These are phyloP conservation scores for Pisolithus tinctorius DNA, from an alignment of 768 basidiomycete species.

Conservation along the genomic window DNA sequence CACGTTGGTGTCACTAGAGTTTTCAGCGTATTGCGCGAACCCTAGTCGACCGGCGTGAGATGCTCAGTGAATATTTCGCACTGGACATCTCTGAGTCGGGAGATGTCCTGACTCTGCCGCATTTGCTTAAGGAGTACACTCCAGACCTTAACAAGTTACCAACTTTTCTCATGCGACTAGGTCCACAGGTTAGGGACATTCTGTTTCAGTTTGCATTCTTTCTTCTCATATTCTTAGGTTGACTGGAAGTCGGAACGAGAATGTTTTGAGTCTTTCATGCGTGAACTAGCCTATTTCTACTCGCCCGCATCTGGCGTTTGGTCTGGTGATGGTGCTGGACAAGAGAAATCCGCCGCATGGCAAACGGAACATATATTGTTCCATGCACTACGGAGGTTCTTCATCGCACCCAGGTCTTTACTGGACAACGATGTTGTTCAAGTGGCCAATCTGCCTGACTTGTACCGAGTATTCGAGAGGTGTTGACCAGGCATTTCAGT, in stretches of 20 bases:
- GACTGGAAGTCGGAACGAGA: constrained; percentile 80
- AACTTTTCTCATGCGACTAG: constrained; percentile 82
- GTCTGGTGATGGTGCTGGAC: constrained; percentile 29
- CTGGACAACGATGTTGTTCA: constrained; percentile 75
- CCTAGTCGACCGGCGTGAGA: constrained; percentile 57
- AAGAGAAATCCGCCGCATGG: constrained; percentile 61
- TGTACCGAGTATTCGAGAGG: constrained; percentile 93
- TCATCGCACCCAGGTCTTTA: constrained; percentile 58
- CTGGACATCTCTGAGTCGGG: constrained; percentile 64
- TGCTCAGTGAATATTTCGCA: constrained; percentile 92
- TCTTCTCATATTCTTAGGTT: constrained; percentile 45
- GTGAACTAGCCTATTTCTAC: constrained; percentile 91
- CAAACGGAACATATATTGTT: constrained; percentile 90
- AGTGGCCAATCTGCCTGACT: constrained; percentile 82
- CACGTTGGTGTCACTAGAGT: neutral
- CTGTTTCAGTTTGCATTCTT: neutral
- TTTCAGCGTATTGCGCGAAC: constrained; percentile 57
- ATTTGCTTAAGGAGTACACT: constrained; percentile 79
- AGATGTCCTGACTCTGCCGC: constrained; percentile 67
- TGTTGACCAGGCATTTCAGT: constrained; percentile 42
- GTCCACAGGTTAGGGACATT: constrained; percentile 61
- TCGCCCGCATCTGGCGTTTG: constrained; percentile 37
- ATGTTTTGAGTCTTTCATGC: constrained; percentile 81
- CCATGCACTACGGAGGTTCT: constrained; percentile 75
- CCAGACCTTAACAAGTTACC: constrained; percentile 91